phyloP scores from a whole-genome alignment of 108 stramenopile genomes.

The Cyclotella atomus region DNA sequence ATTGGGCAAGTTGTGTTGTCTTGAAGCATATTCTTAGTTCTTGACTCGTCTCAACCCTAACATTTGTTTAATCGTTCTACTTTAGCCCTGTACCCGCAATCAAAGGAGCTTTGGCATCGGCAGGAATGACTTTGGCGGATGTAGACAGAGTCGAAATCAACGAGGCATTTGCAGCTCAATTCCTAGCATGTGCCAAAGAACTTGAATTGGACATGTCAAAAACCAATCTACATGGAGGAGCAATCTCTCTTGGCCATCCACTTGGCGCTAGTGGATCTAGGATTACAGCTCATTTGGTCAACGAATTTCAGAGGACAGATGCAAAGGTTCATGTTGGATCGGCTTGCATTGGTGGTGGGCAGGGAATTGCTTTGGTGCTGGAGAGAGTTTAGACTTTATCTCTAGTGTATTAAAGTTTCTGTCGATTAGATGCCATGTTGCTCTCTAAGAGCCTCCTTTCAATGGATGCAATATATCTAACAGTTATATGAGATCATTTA shows the following conservation, averaged over 20 bases:
- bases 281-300: constrained; percentile 93
- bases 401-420: too few species aligned
- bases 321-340: constrained; percentile 89
- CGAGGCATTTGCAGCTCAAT: constrained; percentile 98
- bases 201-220: constrained; percentile 92
- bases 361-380: constrained; percentile 97
- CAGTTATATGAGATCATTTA: too few species aligned
- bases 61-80: background rate
- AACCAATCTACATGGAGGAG: constrained; percentile 94
- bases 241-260: constrained; percentile 94
- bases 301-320: constrained; percentile 79
- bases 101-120: constrained; percentile 75
- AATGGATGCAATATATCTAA: too few species aligned
- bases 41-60: too few species aligned
- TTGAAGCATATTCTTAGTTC: too few species aligned
- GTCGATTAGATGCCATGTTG: too few species aligned
- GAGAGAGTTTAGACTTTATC: constrained; percentile 81
- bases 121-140: constrained; percentile 86
- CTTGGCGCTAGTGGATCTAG: constrained; percentile 94
- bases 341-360: constrained; percentile 99
- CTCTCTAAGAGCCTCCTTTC: too few species aligned
- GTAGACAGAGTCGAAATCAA: constrained; percentile 98
- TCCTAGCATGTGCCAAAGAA: constrained; percentile 95
- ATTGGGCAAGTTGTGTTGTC: constrained; percentile 64
- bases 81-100: constrained; percentile 89